phyloP scores from a whole-genome alignment of 148 eudicot species.

The Amaranthus cruentus region DNA sequence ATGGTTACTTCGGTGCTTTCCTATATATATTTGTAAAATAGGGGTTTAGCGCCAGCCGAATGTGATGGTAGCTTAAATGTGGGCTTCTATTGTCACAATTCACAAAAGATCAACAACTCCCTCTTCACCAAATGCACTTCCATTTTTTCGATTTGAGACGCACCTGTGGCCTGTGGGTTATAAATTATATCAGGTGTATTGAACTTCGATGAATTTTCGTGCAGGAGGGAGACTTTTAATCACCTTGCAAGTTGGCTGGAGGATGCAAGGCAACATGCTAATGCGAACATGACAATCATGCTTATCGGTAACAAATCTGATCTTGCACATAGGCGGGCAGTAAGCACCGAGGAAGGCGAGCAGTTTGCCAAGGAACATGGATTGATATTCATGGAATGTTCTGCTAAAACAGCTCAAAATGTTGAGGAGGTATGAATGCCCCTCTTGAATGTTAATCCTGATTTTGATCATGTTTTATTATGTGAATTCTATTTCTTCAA shows the following conservation, averaged over 20 bases:
- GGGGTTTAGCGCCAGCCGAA: too few species aligned
- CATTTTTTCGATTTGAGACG: too few species aligned
- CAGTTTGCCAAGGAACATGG: constrained; percentile 49
- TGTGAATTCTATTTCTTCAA: background rate
- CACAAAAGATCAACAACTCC: too few species aligned
- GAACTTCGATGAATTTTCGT: background rate
- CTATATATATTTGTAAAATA: too few species aligned
- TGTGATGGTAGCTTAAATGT: too few species aligned
- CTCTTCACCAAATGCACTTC: too few species aligned
- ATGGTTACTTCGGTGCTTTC: background rate
- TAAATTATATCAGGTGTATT: constrained; percentile 1
- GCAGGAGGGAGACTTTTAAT: constrained; percentile 48
- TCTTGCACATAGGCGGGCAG: constrained; percentile 46
- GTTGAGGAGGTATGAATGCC: constrained; percentile 39
- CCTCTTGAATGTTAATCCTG: background rate
- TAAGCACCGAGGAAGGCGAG: constrained; percentile 43
- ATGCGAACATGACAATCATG: constrained; percentile 47
- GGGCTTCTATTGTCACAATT: too few species aligned
- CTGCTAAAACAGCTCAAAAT: constrained; percentile 47
- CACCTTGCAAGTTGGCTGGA: constrained; percentile 47
- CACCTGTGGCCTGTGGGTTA: background rate
- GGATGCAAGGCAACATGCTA: constrained; percentile 48
- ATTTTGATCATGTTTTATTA: background rate
- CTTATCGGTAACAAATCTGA: constrained; percentile 43
- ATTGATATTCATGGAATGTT: constrained; percentile 42